phyloP scores from a whole-genome alignment of 2,329 filamentous ascomycete species.

The Paecilomyces sp. region DNA sequence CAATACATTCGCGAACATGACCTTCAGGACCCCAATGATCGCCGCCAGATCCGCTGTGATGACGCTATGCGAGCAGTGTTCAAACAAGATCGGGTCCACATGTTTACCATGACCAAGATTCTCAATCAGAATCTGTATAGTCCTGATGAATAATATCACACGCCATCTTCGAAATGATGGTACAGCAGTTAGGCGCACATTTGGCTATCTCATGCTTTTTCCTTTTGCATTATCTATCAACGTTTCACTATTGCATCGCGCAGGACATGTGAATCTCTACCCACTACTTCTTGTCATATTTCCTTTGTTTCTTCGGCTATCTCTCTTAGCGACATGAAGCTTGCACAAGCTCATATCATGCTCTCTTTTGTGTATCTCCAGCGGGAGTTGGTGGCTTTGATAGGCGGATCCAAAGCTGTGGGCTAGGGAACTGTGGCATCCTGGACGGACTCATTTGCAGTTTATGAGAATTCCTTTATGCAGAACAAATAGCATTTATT shows the following conservation, averaged over 20 bases:
- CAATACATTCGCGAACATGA: conserved; percentile 83
- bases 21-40: conserved; percentile 85
- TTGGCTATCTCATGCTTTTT: conserved; percentile 1
- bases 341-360: conserved; percentile 2
- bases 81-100: conserved; percentile 83
- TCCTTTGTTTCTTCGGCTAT: neutral
- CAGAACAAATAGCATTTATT: neutral
- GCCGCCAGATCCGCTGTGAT: conserved; percentile 88
- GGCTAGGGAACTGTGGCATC: conserved; percentile 4
- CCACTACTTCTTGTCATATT: conserved; percentile 2
- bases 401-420: conserved; percentile 10
- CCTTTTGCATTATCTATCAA: neutral
- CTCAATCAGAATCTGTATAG: conserved; percentile 85
- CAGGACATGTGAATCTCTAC: conserved; percentile 6
- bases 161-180: neutral
- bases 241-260: conserved; percentile 2
- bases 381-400: conserved; percentile 26
- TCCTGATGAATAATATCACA: conserved; percentile 57
- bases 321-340: conserved; percentile 7
- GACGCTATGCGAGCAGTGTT: conserved; percentile 88
- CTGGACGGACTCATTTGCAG: neutral
- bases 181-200: neutral
- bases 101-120: conserved; percentile 99
- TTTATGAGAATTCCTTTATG: neutral
- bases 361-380: conserved; percentile 18